Base-by-base conservation (phyloP, 805 yeast species). In the Cyberlindnera euphorbiae region DNA sequence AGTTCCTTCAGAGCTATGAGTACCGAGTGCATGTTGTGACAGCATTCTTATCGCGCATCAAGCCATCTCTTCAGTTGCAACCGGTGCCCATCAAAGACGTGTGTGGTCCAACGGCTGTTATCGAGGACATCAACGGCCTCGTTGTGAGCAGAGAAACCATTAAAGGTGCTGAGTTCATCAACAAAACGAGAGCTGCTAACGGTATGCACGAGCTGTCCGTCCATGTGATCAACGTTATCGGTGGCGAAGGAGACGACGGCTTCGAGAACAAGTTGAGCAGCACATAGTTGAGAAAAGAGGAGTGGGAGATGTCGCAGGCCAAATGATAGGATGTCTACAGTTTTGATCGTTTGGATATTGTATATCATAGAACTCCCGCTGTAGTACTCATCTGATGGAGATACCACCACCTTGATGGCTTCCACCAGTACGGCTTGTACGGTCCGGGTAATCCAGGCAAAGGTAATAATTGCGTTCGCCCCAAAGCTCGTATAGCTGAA, bases 41-140 rank as follows among this genome's bases (percentile, higher is more conserved):
- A 2, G 33, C 49, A 0, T 87, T 87, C 52, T 42, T 90, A 5
- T 46, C 51, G 1, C 48, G 64, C 18, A 51, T 77, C 9, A 66
- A 67, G 28, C 79, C 85, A 4, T 41, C 51, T 0, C 52, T 80
- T 6, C 38, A 44, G 0, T 62, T 77, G 9, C 76, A 77, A 19
- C 62, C 81, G 2, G 72, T 71, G 33, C 76, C 81, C 45, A 79
- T 93, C 30, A 71, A 78, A 41, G 97, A 93, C 55, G 72, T 89
- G 0, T 88, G 94, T 60, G 99, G 99, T 0, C 98, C 97, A 4
- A 88, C 98, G 0, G 95, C 87, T 0, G 69, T 72, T 10, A 69
- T 82, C 2, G 67, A 69, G 11, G 79, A 77, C 32, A 85, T 93
- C 26, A 84, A 89, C 46, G 82, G 88, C 1, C 67, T 93, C 27